A percentile compares a stretch with the other conserved stretches of the same genome.
phyloP scores from a whole-genome alignment of 768 basidiomycete species.

The Mycena chlorophos region DNA sequence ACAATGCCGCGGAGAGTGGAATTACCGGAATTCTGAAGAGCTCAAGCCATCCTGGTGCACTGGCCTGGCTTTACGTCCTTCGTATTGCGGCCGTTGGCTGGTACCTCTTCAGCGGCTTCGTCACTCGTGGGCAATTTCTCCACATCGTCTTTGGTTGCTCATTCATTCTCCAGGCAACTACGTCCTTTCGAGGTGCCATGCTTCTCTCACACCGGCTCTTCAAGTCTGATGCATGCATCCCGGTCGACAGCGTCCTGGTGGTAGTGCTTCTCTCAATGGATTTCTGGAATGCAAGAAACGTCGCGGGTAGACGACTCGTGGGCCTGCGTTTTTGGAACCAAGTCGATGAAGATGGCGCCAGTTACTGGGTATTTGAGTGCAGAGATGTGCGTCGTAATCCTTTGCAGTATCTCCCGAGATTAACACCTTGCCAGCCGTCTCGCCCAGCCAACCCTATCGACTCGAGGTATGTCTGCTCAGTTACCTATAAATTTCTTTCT shows the following conservation, averaged over 20 bases:
- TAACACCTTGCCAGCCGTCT: constrained; percentile 59
- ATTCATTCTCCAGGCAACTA: constrained; percentile 66
- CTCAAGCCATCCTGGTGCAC: constrained; percentile 79
- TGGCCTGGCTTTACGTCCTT: constrained; percentile 91
- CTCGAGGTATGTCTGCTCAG: constrained; percentile 62
- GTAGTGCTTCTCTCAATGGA: constrained; percentile 95
- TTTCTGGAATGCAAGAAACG: constrained; percentile 97
- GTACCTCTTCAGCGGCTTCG: constrained; percentile 88
- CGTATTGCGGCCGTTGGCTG: constrained; percentile 84
- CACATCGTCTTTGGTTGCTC: background rate
- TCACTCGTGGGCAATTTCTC: constrained; percentile 11
- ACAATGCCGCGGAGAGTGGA: constrained; percentile 76
- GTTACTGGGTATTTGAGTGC: constrained; percentile 97
- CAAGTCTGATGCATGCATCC: too few relatives aligned
- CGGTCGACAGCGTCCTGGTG: constrained; percentile 83
- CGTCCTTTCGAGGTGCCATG: constrained; percentile 94
- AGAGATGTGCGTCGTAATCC: constrained; percentile 69
- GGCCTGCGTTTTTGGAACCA: constrained; percentile 99
- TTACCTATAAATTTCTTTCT: constrained; percentile 24
- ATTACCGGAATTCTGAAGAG: constrained; percentile 77
- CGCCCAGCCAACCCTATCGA: constrained; percentile 87
- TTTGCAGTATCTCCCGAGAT: constrained; percentile 4
- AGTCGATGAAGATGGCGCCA: constrained; percentile 92
- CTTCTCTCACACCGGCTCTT: too few relatives aligned
- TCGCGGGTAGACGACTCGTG: constrained; percentile 89